phyloP scores from a whole-genome alignment of 169 alveolate species.

The Cryptosporidium meleagridis region DNA sequence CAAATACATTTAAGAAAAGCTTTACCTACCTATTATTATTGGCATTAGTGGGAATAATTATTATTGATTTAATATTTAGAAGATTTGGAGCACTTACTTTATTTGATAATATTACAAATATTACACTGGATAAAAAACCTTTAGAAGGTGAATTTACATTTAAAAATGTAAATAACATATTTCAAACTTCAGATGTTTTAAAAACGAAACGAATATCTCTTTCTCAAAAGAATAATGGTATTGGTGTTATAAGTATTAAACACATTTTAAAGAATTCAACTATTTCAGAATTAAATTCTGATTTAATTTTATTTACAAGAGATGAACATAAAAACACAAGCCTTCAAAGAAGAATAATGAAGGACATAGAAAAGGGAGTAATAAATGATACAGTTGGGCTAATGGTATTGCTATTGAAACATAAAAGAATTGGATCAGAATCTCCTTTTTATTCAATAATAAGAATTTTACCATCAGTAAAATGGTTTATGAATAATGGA shows the following conservation, averaged over 20 bases:
- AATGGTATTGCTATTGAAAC: slow-evolving; percentile 60
- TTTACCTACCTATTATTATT: slow-evolving; percentile 29
- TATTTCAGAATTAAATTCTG: slow-evolving; percentile 29
- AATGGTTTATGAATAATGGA: slow-evolving; percentile 58
- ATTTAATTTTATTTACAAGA: slow-evolving; percentile 32
- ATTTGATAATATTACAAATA: slow-evolving; percentile 3
- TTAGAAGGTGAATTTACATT: slow-evolving; percentile 30
- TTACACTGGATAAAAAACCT: background rate
- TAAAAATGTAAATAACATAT: slow-evolving; percentile 8
- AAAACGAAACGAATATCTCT: slow-evolving; percentile 26
- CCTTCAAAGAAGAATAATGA: slow-evolving; percentile 39
- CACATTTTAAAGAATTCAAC: background rate
- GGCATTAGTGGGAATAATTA: slow-evolving; percentile 20
- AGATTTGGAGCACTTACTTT: slow-evolving; percentile 25
- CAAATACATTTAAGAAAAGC: slow-evolving; percentile 37
- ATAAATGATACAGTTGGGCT: slow-evolving; percentile 56
- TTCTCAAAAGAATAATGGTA: slow-evolving; percentile 28
- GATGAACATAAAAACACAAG: slow-evolving; percentile 9
- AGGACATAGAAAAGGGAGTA: slow-evolving; percentile 59
- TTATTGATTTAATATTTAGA: slow-evolving; percentile 36
- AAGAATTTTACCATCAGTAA: slow-evolving; percentile 43
- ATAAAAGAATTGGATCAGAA: slow-evolving; percentile 17
- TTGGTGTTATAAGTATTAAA: slow-evolving; percentile 18
- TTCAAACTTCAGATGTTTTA: slow-evolving; percentile 1
- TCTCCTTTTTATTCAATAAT: slow-evolving; percentile 50